Base-by-base conservation (phyloP, 331 rosid species). In the Malus hybrid region DNA sequence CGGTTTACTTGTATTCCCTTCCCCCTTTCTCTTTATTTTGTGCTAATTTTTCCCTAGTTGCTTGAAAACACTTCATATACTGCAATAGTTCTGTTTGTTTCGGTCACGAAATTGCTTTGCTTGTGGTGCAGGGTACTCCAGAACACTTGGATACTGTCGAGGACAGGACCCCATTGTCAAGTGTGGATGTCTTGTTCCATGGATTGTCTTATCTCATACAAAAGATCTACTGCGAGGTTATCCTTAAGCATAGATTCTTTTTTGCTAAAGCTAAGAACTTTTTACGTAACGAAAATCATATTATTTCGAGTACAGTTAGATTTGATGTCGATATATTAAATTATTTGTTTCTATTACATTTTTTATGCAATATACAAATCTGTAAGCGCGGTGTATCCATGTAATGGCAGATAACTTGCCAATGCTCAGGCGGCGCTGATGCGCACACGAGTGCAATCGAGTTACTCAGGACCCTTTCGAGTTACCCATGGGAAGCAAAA, bases 401-500 rank as follows among this genome's bases (percentile, higher is more conserved):
- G 54, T 33, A 29, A 75, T 4, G 59, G 82, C 92, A 95, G 97
- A 77, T 92, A 59, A 75, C 80, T 55, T 86, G 91, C 88, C 87
- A 88, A 84, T 77, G 93, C 78, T 86, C 87, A 0, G 87, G 89
- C 13, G 85, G 90, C 34, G 81, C 87, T 36, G 97, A 95, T 86
- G 87, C 89, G 64, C 96, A 90, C 78, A 81, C 81, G n/a, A 81
- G 90, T 64, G 86, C 97, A 2, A 76, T 90, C 85, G 89, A 81
- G 71, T 61, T 90, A 48, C 84, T 92, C 79, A 85, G 86, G 77
- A 82, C 75, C 64, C 87, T 92, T 12, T 81, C 96, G 1, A 86
- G 65, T 80, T 92, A 89, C 76, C 55, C 93, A 34, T 92, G 97
- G 97, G 97, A 95, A 79, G 89, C 93, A 55, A 95, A 95, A 88